phyloP scores from a whole-genome alignment of 2,329 filamentous ascomycete genomes.

The Paecilomyces sp. region DNA sequence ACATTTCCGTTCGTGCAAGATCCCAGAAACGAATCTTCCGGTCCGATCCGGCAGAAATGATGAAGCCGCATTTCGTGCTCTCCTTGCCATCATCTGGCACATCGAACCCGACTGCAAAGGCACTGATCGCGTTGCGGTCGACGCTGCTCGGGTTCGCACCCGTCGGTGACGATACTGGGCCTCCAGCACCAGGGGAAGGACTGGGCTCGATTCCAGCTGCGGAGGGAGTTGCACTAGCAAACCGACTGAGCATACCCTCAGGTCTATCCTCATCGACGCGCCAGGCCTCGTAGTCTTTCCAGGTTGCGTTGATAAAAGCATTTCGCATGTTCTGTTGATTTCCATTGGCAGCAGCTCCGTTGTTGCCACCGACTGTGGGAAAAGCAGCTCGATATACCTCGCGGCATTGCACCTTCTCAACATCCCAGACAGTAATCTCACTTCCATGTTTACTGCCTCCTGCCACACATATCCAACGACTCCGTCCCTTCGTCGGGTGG shows the following conservation, averaged over 20 bases:
- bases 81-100: slow-evolving; percentile 56
- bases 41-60: slow-evolving; percentile 82
- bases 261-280: slow-evolving; percentile 84
- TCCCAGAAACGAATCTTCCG: slow-evolving; percentile 95
- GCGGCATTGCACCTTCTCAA: slow-evolving; percentile 80
- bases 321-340: neutral
- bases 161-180: neutral
- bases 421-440: slow-evolving; percentile 91
- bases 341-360: neutral
- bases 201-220: slow-evolving; percentile 56
- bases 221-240: slow-evolving; percentile 48
- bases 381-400: slow-evolving; percentile 70
- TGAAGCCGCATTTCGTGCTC: slow-evolving; percentile 65
- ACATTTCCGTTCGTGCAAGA: slow-evolving; percentile 67
- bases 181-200: slow-evolving; percentile 23
- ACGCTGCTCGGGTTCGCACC: slow-evolving; percentile 1
- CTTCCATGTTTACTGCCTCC: slow-evolving; percentile 74
- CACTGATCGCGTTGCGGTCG: slow-evolving; percentile 54
- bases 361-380: slow-evolving; percentile 5
- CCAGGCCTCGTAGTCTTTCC: slow-evolving; percentile 70
- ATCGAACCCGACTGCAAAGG: slow-evolving; percentile 67
- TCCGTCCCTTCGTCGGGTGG: slow-evolving; percentile 70
- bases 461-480: slow-evolving; percentile 79
- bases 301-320: slow-evolving; percentile 13
- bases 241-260: slow-evolving; percentile 79